Evolutionary conservation across 163 green algal genomes (phyloP).

Genomic region (Botryococcus braunii): DNA sequence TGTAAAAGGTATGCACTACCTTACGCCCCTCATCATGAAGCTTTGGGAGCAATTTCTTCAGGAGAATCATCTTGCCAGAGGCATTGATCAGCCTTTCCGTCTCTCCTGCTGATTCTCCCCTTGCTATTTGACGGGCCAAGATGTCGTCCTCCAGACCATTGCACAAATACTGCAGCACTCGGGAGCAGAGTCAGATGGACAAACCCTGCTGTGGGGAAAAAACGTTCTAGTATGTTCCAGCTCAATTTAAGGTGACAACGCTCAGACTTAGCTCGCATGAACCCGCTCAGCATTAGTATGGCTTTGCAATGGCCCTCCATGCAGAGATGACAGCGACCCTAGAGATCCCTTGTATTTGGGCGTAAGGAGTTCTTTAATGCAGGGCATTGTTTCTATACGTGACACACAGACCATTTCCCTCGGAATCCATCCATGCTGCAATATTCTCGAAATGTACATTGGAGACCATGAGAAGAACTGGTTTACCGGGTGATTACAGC

Average conservation of each 20-base stretch:
- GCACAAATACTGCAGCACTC: slow-evolving; percentile 81
- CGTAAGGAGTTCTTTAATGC: no score
- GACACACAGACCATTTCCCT: background rate
- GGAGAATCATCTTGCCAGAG: slow-evolving; percentile 90
- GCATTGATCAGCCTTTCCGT: slow-evolving; percentile 52
- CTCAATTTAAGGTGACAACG: no score
- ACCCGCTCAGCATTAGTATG: no score
- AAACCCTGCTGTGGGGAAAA: no score
- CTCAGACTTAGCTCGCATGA: no score
- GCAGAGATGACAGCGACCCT: background rate
- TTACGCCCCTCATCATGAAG: slow-evolving; percentile 70
- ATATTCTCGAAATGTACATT: background rate
- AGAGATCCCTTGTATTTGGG: no score
- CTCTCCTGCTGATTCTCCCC: slow-evolving; percentile 5
- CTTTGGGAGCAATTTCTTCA: slow-evolving; percentile 93
- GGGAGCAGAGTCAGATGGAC: no score
- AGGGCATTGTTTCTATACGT: no score
- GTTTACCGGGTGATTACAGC: slow-evolving; percentile 76
- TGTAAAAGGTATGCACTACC: no score
- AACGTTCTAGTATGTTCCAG: no score
- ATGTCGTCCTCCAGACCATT: slow-evolving; percentile 82
- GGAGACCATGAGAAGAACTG: background rate
- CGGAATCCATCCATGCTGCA: background rate
- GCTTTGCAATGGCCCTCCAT: background rate
- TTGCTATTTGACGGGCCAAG: slow-evolving; percentile 11